Percentiles rank a stretch among this genome's conserved stretches.
Conservation (phyloP, 106 monocot species). For the Apostasia shenzhenica region DNA sequence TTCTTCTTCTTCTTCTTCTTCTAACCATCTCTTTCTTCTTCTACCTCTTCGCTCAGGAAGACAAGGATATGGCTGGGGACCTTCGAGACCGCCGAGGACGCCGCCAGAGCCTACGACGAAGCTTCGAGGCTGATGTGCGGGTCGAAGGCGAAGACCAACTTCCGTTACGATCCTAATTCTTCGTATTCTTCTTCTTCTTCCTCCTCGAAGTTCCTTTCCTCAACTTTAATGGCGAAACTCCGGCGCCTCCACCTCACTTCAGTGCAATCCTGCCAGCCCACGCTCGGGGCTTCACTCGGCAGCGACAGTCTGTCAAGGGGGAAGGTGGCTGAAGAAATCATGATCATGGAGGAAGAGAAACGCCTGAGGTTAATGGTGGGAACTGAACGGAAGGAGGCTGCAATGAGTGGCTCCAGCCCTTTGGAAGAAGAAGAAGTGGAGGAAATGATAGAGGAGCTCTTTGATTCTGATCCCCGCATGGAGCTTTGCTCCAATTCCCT, state of each 20-base stretch:
- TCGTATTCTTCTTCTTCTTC: background rate
- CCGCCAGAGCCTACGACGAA: constrained; percentile 70
- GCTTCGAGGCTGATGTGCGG: constrained; percentile 60
- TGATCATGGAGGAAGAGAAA: too few species aligned
- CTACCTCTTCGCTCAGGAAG: constrained; percentile 22
- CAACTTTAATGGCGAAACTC: constrained; percentile 47
- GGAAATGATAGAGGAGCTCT: constrained; percentile 70
- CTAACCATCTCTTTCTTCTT: background rate
- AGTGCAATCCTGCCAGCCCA: constrained; percentile 4
- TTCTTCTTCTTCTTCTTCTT: too few species aligned
- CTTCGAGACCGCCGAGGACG: constrained; percentile 70
- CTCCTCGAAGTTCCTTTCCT: constrained; percentile 28
- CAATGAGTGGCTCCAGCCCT: constrained; percentile 4
- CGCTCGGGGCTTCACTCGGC: background rate
- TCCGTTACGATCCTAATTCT: constrained; percentile 20
- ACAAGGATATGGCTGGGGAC: constrained; percentile 76
- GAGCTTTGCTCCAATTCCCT: constrained; percentile 32
- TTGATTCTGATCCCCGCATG: constrained; percentile 42
- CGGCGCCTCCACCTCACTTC: constrained; percentile 33
- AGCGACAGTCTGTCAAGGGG: background rate
- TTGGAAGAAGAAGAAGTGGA: constrained; percentile 54
- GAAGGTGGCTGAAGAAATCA: too few species aligned
- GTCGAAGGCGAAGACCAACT: constrained; percentile 50
- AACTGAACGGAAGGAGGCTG: background rate
- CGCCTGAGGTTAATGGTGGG: background rate